Evolutionary conservation across 2,329 filamentous ascomycete species (phyloP).

Genomic region (Xylariaceae sp.): DNA sequence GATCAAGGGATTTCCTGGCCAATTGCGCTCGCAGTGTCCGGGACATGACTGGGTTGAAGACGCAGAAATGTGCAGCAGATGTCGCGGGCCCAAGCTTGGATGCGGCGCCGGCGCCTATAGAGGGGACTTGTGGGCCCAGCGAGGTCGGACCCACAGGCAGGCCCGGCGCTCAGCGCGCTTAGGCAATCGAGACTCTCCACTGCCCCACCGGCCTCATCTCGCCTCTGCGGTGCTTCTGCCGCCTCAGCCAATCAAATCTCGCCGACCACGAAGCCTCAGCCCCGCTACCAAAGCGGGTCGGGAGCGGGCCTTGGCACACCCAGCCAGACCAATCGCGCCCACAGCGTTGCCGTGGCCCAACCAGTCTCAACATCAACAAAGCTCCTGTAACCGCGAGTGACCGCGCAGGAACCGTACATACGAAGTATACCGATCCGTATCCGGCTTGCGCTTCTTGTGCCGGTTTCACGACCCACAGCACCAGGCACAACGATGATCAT

Average conservation of each 20-base stretch:
- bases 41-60: too few species aligned
- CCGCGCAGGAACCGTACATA: too few species aligned
- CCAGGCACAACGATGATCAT: conserved; percentile 19
- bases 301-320: conserved; percentile 12
- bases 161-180: too few species aligned
- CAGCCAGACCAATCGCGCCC: conserved; percentile 3
- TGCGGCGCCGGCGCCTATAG: conserved; percentile 11
- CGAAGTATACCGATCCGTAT: too few species aligned
- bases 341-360: not conserved
- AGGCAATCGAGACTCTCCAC: conserved; percentile 18
- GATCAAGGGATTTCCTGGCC: too few species aligned
- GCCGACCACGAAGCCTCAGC: conserved; percentile 19
- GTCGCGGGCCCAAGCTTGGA: too few species aligned
- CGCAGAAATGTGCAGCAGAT: too few species aligned
- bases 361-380: not conserved
- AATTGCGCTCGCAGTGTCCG: too few species aligned
- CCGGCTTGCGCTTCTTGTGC: too few species aligned
- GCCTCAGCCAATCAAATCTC: conserved; percentile 30
- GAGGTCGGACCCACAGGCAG: too few species aligned
- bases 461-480: conserved; percentile 12
- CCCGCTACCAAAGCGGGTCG: conserved; percentile 7
- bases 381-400: too few species aligned
- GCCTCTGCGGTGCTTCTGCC: conserved; percentile 15
- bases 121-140: too few species aligned
- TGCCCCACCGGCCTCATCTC: conserved; percentile 27